Percentiles rank a stretch among this genome's conserved stretches.
These are phyloP conservation scores for Cadophora malorum DNA, from an alignment of 2,329 filamentous ascomycete species.

Conservation along the genomic window DNA sequence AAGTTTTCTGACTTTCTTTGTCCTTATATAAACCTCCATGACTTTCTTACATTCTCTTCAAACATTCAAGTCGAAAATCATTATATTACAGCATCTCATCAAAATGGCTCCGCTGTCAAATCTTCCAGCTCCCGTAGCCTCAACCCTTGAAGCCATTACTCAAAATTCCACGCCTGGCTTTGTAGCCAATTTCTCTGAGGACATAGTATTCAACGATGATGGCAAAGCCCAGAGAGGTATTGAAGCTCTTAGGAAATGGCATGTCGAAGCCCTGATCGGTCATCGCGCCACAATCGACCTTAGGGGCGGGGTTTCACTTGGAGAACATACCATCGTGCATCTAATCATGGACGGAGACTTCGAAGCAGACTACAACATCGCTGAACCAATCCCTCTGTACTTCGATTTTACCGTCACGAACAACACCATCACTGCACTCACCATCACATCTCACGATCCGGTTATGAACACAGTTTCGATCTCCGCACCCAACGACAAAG, in stretches of 20 bases:
- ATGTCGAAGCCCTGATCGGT: constrained; percentile 17
- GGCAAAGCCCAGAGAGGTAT: constrained; percentile 20
- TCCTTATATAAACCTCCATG: too few species aligned
- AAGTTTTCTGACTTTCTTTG: too few species aligned
- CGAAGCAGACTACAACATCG: constrained; percentile 24
- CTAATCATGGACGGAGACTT: constrained; percentile 31
- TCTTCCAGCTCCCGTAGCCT: constrained; percentile 9
- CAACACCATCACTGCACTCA: constrained; percentile 10
- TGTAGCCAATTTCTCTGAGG: constrained; percentile 20
- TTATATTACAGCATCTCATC: background rate
- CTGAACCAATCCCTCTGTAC: constrained; percentile 23
- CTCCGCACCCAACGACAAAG: constrained; percentile 18
- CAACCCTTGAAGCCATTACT: constrained; percentile 20
- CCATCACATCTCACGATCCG: constrained; percentile 24
- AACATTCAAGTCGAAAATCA: too few species aligned
- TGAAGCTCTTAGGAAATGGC: constrained; percentile 17
- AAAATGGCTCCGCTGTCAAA: background rate
- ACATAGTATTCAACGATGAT: constrained; percentile 23
- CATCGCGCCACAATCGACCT: constrained; percentile 25
- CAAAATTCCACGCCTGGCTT: constrained; percentile 11
- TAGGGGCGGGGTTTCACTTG: background rate
- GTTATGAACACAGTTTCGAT: constrained; percentile 26
- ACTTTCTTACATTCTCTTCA: too few species aligned
- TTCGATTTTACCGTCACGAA: constrained; percentile 20
- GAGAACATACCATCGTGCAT: constrained; percentile 18